A percentile compares a stretch with the other conserved stretches of the same genome.
These are phyloP conservation scores for Blepharisma undulans DNA, from an alignment of 169 alveolate species.

Conservation along the genomic window DNA sequence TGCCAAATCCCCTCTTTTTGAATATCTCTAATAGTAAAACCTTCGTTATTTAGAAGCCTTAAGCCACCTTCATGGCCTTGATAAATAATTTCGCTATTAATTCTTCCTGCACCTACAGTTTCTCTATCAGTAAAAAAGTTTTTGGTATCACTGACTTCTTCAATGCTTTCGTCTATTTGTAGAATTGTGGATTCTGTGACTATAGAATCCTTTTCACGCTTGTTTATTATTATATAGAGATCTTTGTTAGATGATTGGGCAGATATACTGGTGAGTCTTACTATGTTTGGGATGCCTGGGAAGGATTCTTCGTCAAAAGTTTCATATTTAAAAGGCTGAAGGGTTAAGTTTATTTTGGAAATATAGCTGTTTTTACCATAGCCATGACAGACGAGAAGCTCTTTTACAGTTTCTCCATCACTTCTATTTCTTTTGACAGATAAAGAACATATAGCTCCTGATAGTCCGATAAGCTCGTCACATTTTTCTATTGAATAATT, in stretches of 20 bases:
- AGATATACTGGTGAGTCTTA: not conserved
- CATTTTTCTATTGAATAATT: not conserved
- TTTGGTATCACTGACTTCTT: not conserved
- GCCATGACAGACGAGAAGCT: slow-evolving; percentile 24
- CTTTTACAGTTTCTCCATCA: slow-evolving; percentile 7
- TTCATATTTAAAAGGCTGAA: slow-evolving; percentile 5
- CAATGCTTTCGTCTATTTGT: slow-evolving; percentile 4
- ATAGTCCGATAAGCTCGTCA: slow-evolving; percentile 30
- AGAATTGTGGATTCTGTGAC: not conserved
- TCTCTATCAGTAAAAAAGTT: not conserved
- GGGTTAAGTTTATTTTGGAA: not conserved
- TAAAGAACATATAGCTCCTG: not conserved
- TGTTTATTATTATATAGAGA: slow-evolving; percentile 6
- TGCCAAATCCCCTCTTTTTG: not conserved
- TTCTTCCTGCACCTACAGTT: slow-evolving; percentile 10
- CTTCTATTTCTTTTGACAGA: not conserved
- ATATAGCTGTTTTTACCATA: slow-evolving; percentile 16
- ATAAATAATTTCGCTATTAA: not conserved
- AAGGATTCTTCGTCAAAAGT: slow-evolving; percentile 19
- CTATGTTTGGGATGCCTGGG: not conserved
- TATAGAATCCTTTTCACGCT: not conserved
- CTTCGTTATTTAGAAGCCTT: not conserved
- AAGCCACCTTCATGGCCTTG: slow-evolving; percentile 8
- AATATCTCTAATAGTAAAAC: not conserved
- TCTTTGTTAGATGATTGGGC: not conserved